Evolutionary conservation across 805 yeast species (phyloP).

Genomic region (Pichia eremophila): DNA sequence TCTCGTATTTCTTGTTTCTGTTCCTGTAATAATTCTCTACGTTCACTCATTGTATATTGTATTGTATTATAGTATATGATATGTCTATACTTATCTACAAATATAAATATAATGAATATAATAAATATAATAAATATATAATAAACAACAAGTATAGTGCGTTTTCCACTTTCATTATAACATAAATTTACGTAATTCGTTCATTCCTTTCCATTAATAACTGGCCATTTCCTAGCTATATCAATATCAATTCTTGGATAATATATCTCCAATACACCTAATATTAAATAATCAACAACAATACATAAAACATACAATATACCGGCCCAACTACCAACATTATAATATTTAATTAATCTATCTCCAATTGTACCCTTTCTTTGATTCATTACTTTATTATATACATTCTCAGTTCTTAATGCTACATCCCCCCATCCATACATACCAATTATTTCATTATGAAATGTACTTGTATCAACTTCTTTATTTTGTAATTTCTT

Average conservation of each 20-base stretch:
- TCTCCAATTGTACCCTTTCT: slow-evolving; percentile 34
- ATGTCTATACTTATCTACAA: too few species aligned
- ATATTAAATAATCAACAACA: slow-evolving; percentile 67
- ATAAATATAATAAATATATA: too few species aligned
- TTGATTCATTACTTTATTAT: slow-evolving; percentile 34
- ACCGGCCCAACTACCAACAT: slow-evolving; percentile 80
- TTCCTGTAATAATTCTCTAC: slow-evolving; percentile 60
- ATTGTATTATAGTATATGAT: too few species aligned
- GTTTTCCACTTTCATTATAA: too few species aligned
- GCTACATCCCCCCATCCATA: slow-evolving; percentile 93
- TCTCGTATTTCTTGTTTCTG: slow-evolving; percentile 88
- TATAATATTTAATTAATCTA: slow-evolving; percentile 55
- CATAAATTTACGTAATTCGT: too few species aligned
- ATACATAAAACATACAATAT: slow-evolving; percentile 71
- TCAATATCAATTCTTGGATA: slow-evolving; percentile 70
- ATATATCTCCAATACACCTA: slow-evolving; percentile 53
- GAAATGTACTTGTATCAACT: slow-evolving; percentile 70
- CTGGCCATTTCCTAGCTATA: slow-evolving; percentile 71
- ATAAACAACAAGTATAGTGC: too few species aligned
- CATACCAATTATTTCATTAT: slow-evolving; percentile 67
- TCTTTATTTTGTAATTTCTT: slow-evolving; percentile 41
- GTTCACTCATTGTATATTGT: neutral
- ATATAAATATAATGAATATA: too few species aligned
- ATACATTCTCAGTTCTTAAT: slow-evolving; percentile 72
- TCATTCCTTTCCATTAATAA: neutral